These are phyloP conservation scores for Fraxinus paxiana DNA, from an alignment of 305 asterid genomes.

Conservation along the genomic window DNA sequence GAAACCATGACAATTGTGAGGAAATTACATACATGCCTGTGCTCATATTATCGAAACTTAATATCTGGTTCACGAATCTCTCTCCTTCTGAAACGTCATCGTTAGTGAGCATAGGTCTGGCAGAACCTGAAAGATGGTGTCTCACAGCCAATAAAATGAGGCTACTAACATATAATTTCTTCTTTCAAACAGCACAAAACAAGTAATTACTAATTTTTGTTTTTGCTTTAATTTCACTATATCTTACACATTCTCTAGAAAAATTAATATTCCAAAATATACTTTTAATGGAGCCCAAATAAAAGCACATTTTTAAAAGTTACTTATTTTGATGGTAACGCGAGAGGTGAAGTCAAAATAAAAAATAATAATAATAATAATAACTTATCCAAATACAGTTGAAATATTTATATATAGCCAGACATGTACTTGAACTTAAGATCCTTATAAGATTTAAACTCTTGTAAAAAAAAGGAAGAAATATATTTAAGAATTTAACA, in stretches of 20 bases:
- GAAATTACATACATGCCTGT: constrained; percentile 70
- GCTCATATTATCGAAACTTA: constrained; percentile 37
- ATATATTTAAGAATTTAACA: background rate
- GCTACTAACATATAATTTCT: background rate
- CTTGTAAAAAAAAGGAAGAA: background rate
- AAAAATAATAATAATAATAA: too few relatives aligned
- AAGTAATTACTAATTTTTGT: background rate
- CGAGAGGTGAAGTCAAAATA: background rate
- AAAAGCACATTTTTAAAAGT: background rate
- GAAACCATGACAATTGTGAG: background rate
- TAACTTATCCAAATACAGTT: background rate
- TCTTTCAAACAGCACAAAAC: background rate
- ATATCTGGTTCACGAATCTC: constrained; percentile 52
- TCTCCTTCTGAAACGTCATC: constrained; percentile 71
- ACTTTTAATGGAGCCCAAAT: too few relatives aligned
- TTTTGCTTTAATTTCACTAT: constrained; percentile 4
- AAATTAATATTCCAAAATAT: too few relatives aligned
- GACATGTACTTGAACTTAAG: background rate
- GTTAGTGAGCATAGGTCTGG: constrained; percentile 72
- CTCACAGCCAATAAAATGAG: constrained; percentile 12
- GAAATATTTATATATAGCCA: background rate
- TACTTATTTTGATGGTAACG: background rate
- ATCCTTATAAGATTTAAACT: background rate
- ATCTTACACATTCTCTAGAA: background rate
- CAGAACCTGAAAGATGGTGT: constrained; percentile 62